These are phyloP conservation scores for Eutypella sp. DNA, from an alignment of 2,329 filamentous ascomycete genomes.

Conservation along the genomic window DNA sequence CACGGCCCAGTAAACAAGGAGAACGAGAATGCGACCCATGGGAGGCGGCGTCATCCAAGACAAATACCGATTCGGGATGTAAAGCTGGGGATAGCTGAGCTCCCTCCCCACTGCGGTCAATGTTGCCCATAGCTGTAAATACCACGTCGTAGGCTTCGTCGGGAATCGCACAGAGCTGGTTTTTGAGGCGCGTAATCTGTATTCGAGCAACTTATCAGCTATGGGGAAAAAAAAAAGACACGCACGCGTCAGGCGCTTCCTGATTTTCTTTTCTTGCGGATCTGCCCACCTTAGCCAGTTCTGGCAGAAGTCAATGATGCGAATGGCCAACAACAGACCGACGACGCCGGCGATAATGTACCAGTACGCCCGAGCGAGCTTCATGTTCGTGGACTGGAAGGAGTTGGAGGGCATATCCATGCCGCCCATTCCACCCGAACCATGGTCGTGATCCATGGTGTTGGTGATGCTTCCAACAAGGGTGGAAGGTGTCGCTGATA, in stretches of 20 bases:
- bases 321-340: slow-evolving; percentile 35
- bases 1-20: slow-evolving; percentile 54
- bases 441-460: slow-evolving; percentile 14
- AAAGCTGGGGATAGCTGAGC: slow-evolving; percentile 49
- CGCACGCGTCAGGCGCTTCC: no score
- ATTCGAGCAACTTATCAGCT: not conserved
- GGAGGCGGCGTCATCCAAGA: slow-evolving; percentile 56
- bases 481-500: not conserved
- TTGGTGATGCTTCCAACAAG: slow-evolving; percentile 2
- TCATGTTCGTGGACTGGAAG: slow-evolving; percentile 42
- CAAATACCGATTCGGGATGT: slow-evolving; percentile 40
- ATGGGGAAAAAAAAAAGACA: no score
- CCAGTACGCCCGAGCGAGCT: slow-evolving; percentile 53
- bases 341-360: slow-evolving; percentile 50
- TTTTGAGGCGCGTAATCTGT: slow-evolving; percentile 43
- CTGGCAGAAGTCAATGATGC: slow-evolving; percentile 39
- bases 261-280: not conserved
- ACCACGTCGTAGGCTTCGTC: slow-evolving; percentile 43
- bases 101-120: slow-evolving; percentile 54
- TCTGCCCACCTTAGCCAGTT: slow-evolving; percentile 36
- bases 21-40: slow-evolving; percentile 48
- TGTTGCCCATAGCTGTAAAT: slow-evolving; percentile 53
- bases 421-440: slow-evolving; percentile 22
- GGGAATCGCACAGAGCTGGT: slow-evolving; percentile 42
- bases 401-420: slow-evolving; percentile 27